These are phyloP conservation scores for Phanerochaete sordida DNA, from an alignment of 768 basidiomycete species.

Conservation along the genomic window DNA sequence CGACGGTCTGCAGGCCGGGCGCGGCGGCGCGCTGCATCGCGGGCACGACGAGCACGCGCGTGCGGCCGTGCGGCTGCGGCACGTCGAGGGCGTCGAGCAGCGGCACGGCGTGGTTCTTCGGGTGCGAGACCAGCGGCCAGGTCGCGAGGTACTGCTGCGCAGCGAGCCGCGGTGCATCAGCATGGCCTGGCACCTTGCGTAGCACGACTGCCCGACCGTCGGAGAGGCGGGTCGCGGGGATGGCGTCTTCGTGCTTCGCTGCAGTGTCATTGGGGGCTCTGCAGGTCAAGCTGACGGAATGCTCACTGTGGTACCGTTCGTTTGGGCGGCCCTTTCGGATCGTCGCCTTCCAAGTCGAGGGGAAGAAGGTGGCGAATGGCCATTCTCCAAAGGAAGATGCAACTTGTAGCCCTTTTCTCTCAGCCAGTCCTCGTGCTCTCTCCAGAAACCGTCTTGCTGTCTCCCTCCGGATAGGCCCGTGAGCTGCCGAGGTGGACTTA, in stretches of 20 bases:
- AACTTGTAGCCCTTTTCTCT: slow-evolving; percentile 21
- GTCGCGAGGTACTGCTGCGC: slow-evolving; percentile 25
- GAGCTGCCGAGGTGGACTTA: not conserved
- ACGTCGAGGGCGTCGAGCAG: slow-evolving; percentile 20
- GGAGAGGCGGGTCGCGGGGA: slow-evolving; percentile 21
- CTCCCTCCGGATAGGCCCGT: not conserved
- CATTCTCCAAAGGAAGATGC: slow-evolving; percentile 22
- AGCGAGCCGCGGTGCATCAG: slow-evolving; percentile 22
- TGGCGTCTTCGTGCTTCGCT: slow-evolving; percentile 8
- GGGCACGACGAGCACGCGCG: slow-evolving; percentile 32
- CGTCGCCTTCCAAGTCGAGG: not conserved
- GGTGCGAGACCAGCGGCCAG: slow-evolving; percentile 17
- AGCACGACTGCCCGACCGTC: slow-evolving; percentile 20
- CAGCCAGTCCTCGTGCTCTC: slow-evolving; percentile 6
- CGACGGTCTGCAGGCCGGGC: slow-evolving; percentile 31
- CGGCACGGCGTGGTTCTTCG: slow-evolving; percentile 25
- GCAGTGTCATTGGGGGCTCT: not conserved
- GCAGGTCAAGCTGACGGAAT: slow-evolving; percentile 3
- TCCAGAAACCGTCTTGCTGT: slow-evolving; percentile 3
- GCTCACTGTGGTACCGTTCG: not conserved
- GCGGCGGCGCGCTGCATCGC: slow-evolving; percentile 23
- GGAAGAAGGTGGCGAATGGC: slow-evolving; percentile 22
- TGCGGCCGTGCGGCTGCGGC: slow-evolving; percentile 1
- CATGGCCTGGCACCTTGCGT: slow-evolving; percentile 11
- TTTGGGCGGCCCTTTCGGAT: not conserved